A percentile compares a stretch with the other conserved stretches of the same genome.
Evolutionary conservation across 2,329 filamentous ascomycete species (phyloP).

Genomic region (Epicoccum sorghinum): DNA sequence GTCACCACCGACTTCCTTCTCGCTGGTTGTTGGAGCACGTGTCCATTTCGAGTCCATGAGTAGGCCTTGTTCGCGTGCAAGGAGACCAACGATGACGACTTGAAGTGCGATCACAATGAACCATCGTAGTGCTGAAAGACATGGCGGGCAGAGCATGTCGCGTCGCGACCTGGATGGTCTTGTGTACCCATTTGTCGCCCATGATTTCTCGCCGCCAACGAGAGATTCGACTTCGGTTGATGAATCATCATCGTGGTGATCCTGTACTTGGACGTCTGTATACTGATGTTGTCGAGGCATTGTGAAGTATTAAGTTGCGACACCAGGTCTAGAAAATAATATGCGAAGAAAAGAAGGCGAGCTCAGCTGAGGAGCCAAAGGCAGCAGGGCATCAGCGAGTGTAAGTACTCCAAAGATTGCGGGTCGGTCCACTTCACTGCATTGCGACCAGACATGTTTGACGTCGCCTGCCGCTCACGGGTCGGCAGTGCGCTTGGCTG

Average conservation of each 20-base stretch:
- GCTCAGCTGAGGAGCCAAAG: slow-evolving; percentile 37
- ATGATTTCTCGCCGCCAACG: slow-evolving; percentile 37
- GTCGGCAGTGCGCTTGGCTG: slow-evolving; percentile 18
- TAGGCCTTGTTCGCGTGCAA: slow-evolving; percentile 40
- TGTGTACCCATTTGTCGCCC: slow-evolving; percentile 27
- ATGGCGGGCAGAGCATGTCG: slow-evolving; percentile 18
- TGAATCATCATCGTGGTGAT: slow-evolving; percentile 39
- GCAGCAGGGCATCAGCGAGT: slow-evolving; percentile 17
- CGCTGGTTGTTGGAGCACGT: slow-evolving; percentile 30
- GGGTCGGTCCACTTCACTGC: slow-evolving; percentile 17
- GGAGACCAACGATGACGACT: slow-evolving; percentile 36
- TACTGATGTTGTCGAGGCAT: slow-evolving; percentile 43
- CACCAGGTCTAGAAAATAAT: slow-evolving; percentile 25
- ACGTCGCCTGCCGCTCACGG: slow-evolving; percentile 15
- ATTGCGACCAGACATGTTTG: slow-evolving; percentile 33
- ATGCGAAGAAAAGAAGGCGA: slow-evolving; percentile 24
- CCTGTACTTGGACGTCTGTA: slow-evolving; percentile 31
- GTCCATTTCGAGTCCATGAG: slow-evolving; percentile 27
- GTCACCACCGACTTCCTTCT: slow-evolving; percentile 40
- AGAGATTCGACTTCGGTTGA: slow-evolving; percentile 44
- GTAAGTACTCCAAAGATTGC: slow-evolving; percentile 22
- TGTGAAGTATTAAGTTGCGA: slow-evolving; percentile 20
- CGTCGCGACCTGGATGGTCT: slow-evolving; percentile 26
- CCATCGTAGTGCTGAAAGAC: slow-evolving; percentile 35
- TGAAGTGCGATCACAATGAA: slow-evolving; percentile 39